Conservation (phyloP, 768 basidiomycete species). For the Lactarius sanguifluus region DNA sequence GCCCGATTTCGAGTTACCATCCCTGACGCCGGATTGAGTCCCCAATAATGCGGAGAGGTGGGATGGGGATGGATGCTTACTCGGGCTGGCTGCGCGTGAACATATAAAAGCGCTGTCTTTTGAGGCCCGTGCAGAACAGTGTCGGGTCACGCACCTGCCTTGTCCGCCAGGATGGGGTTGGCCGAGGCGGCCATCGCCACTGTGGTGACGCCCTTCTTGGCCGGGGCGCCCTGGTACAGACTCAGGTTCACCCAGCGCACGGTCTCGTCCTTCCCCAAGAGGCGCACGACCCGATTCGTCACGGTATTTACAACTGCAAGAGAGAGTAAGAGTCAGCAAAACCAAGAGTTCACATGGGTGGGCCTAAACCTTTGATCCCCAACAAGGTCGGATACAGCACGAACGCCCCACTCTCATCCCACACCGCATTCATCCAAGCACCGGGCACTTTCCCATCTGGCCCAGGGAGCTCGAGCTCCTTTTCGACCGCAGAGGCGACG, state of each 20-base stretch:
- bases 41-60: not conserved
- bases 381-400: slow-evolving; percentile 90
- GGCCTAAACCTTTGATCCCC: slow-evolving; percentile 81
- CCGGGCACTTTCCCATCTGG: slow-evolving; percentile 71
- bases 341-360: not conserved
- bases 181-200: slow-evolving; percentile 94
- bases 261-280: slow-evolving; percentile 93
- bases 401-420: slow-evolving; percentile 98
- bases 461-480: slow-evolving; percentile 83
- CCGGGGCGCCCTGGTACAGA: slow-evolving; percentile 91
- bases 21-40: slow-evolving; percentile 47
- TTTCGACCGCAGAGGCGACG: slow-evolving; percentile 88
- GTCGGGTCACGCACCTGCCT: slow-evolving; percentile 84
- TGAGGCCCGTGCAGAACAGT: slow-evolving; percentile 90
- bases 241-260: slow-evolving; percentile 86
- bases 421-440: slow-evolving; percentile 86
- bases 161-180: slow-evolving; percentile 90
- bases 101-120: slow-evolving; percentile 90
- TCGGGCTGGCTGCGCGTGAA: slow-evolving; percentile 91
- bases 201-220: slow-evolving; percentile 82
- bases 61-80: slow-evolving; percentile 44
- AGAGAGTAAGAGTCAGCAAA: slow-evolving; percentile 8
- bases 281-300: slow-evolving; percentile 85
- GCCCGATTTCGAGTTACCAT: slow-evolving; percentile 62
- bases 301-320: slow-evolving; percentile 85